These are phyloP conservation scores for Trichocomaceae sp. DNA, from an alignment of 2,329 filamentous ascomycete species.

Conservation along the genomic window DNA sequence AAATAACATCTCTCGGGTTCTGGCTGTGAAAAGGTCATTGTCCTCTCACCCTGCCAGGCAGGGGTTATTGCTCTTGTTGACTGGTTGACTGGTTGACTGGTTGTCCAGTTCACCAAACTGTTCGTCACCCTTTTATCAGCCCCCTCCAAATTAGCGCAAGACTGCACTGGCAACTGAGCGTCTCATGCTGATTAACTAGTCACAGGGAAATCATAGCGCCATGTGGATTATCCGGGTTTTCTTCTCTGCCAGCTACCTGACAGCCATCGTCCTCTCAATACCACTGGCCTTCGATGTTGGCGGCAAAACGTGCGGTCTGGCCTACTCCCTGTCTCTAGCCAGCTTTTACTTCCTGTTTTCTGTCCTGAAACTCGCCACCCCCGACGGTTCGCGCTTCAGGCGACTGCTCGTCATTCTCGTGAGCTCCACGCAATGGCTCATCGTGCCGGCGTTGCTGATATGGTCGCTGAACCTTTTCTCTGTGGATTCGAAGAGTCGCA, in stretches of 20 bases:
- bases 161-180: background rate
- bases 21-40: background rate
- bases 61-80: constrained; percentile 8
- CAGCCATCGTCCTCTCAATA: constrained; percentile 90
- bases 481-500: constrained; percentile 61
- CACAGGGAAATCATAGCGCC: constrained; percentile 23
- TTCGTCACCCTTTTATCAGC: constrained; percentile 5
- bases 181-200: too few species aligned
- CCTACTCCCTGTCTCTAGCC: constrained; percentile 84
- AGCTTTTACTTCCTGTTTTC: constrained; percentile 89
- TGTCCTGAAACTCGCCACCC: constrained; percentile 68
- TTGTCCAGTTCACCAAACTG: background rate
- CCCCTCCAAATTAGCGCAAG: background rate
- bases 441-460: constrained; percentile 80
- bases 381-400: constrained; percentile 68
- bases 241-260: constrained; percentile 77
- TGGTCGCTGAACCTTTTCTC: constrained; percentile 96
- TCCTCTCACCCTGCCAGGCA: constrained; percentile 9
- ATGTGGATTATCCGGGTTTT: constrained; percentile 82
- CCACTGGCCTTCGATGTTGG: constrained; percentile 97
- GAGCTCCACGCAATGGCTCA: constrained; percentile 73
- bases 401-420: constrained; percentile 64
- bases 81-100: background rate
- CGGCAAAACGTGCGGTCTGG: constrained; percentile 85
- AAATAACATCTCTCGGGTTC: background rate